Evolutionary conservation across 2,329 filamentous ascomycete genomes (phyloP).

Genomic region (Emericellopsis atlantica): DNA sequence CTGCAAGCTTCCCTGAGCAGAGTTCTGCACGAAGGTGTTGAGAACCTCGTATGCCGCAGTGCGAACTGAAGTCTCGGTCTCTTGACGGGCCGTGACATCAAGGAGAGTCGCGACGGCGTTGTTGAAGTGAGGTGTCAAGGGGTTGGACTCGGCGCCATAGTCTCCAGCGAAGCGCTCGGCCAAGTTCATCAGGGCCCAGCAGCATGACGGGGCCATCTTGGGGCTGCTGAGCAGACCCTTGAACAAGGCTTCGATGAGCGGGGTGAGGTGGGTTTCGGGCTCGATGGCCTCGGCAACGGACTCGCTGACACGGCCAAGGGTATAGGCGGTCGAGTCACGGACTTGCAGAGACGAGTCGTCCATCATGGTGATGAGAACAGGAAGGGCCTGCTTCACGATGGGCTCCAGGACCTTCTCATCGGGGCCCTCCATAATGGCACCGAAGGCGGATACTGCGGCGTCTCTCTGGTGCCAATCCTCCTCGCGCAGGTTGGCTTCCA

Average conservation of each 20-base stretch:
- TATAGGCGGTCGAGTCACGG: slow-evolving; percentile 91
- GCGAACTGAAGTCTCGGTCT: slow-evolving; percentile 77
- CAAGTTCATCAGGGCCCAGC: slow-evolving; percentile 97
- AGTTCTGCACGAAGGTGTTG: slow-evolving; percentile 84
- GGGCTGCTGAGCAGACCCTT: slow-evolving; percentile 78
- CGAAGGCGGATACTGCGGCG: slow-evolving; percentile 92
- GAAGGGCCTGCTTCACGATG: slow-evolving; percentile 88
- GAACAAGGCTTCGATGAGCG: slow-evolving; percentile 81
- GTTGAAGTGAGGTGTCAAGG: slow-evolving; percentile 85
- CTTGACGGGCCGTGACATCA: slow-evolving; percentile 68
- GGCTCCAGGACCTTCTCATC: slow-evolving; percentile 87
- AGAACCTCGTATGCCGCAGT: slow-evolving; percentile 96
- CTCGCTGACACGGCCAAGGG: slow-evolving; percentile 91
- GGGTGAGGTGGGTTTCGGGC: slow-evolving; percentile 66
- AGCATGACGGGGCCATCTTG: slow-evolving; percentile 97
- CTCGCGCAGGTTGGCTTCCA: slow-evolving; percentile 77
- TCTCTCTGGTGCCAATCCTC: slow-evolving; percentile 94
- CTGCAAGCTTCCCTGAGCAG: slow-evolving; percentile 72
- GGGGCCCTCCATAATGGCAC: slow-evolving; percentile 96
- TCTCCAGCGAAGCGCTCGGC: slow-evolving; percentile 92
- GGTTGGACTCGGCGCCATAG: slow-evolving; percentile 62
- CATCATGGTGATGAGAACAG: slow-evolving; percentile 85
- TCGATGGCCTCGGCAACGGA: slow-evolving; percentile 87
- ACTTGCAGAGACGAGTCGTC: slow-evolving; percentile 81
- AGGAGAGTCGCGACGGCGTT: slow-evolving; percentile 79